Evolutionary conservation across 2,329 filamentous ascomycete species (phyloP).

Genomic region (Penicillium crustosum): DNA sequence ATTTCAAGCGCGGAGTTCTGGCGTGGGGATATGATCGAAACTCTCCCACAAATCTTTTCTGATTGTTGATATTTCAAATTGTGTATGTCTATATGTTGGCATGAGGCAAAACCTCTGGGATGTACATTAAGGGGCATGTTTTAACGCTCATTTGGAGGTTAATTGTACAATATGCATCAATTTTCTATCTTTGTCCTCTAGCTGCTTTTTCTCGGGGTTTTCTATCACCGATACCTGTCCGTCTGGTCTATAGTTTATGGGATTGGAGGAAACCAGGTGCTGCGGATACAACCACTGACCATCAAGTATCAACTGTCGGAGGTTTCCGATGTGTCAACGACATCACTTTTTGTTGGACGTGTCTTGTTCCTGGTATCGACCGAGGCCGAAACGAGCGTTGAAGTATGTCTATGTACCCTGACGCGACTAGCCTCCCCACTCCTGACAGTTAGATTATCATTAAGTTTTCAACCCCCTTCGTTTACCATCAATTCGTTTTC

Average conservation of each 20-base stretch:
- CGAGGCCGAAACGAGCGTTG: background rate
- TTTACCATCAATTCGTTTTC: background rate
- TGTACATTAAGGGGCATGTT: slow-evolving; percentile 8
- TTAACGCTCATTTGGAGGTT: slow-evolving; percentile 3
- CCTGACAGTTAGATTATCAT: background rate
- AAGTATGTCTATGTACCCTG: background rate
- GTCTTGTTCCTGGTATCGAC: background rate
- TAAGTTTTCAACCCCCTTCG: background rate
- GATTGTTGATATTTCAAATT: slow-evolving; percentile 9
- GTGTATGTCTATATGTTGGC: slow-evolving; percentile 18
- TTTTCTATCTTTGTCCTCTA: background rate
- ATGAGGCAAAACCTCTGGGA: slow-evolving; percentile 9
- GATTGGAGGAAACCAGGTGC: background rate
- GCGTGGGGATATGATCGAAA: slow-evolving; percentile 19
- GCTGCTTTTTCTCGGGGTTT: background rate
- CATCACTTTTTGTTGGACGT: background rate
- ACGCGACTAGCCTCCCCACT: too few species aligned
- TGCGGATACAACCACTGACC: background rate
- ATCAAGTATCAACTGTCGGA: background rate
- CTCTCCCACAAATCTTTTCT: slow-evolving; percentile 21
- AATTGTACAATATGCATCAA: slow-evolving; percentile 23
- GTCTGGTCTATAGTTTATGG: background rate
- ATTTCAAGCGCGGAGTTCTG: slow-evolving; percentile 28
- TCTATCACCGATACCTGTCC: background rate
- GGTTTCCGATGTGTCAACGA: background rate